Base-by-base conservation (phyloP, 495 filamentous ascomycete species). In the Immersiella caudata region DNA sequence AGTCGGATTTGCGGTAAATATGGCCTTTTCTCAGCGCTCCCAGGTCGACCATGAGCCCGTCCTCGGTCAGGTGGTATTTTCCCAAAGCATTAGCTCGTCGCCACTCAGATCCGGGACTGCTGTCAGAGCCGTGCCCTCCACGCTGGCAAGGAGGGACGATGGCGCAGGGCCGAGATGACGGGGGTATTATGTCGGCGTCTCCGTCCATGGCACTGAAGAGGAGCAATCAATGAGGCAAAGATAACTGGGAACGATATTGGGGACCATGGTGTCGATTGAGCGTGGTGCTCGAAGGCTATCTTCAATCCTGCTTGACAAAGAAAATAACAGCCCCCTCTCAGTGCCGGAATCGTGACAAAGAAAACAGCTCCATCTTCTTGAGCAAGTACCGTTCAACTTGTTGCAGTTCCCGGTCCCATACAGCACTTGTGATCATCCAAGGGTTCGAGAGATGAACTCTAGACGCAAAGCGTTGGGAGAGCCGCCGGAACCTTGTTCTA, bases 1-100 rank as follows among this genome's bases (percentile, higher is more conserved):
- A 78, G 27, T 76, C 74, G 0, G 66, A 49, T 14, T 25, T 27
- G 8, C 21, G 24, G 61, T 76, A 75, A 6, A 73, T 11, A 0
- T 68, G 65, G 8, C 72, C 67, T 36, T 21, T 65, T 24, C 59
- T 68, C 6, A 76, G 67, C 25, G 75, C 70, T 0, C 6, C 36
- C 0, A 75, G 50, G 51, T 76, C 74, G 46, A 72, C 69, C 1
- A 61, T 64, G 1, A 72, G 68, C 0, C 65, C 66, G 5, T 68
- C 66, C 22, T 74, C 70, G 11, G 58, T 70, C 8, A 67, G 54
- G 51, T 67, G 62, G 22, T 72, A 74, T 14, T 68, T 73, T 0
- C 68, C 68, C 5, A 74, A 64, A 0, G 27, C 40, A n/a, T 62
- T 56, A 6, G 50, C n/a, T 22, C 12, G 25, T 7, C 7, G 9